phyloP scores from a whole-genome alignment of 352 stramenopile species.

The Globisporangium okanoganense region DNA sequence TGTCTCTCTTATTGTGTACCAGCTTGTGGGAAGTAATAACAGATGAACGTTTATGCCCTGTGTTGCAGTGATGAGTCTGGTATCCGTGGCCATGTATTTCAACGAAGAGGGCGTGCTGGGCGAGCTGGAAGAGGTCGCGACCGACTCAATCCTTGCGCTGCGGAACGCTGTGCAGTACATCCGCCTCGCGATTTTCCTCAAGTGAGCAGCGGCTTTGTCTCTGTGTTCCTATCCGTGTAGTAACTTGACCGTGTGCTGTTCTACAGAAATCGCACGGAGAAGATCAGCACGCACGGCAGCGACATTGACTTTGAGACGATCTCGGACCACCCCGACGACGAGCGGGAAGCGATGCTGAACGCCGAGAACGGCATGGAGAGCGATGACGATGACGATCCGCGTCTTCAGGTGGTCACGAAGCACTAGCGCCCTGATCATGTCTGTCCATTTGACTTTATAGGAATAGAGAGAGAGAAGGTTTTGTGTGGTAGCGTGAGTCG shows the following conservation, averaged over 20 bases:
- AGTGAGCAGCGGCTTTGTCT: constrained; percentile 28
- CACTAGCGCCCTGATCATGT: neutral
- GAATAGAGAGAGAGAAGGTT: neutral
- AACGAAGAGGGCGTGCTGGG: constrained; percentile 77
- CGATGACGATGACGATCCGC: constrained; percentile 21
- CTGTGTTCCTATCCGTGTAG: neutral
- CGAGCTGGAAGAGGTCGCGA: constrained; percentile 80
- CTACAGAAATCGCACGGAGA: constrained; percentile 52
- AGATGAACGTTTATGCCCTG: neutral
- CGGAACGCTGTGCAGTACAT: constrained; percentile 81
- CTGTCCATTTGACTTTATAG: neutral
- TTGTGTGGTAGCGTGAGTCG: neutral
- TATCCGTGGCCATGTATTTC: constrained; percentile 81
- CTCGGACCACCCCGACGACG: constrained; percentile 29
- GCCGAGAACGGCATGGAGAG: constrained; percentile 37
- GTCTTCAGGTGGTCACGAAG: constrained; percentile 14
- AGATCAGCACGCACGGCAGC: constrained; percentile 37
- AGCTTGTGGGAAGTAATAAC: neutral
- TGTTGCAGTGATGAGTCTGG: constrained; percentile 61
- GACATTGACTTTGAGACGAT: constrained; percentile 66
- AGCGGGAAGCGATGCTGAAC: constrained; percentile 49
- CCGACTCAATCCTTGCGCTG: constrained; percentile 70
- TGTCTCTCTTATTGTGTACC: neutral
- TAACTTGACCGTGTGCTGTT: neutral
- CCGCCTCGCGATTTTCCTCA: constrained; percentile 81